These are phyloP conservation scores for Cucurbita ficifolia DNA, from an alignment of 306 rosid genomes.

Conservation along the genomic window DNA sequence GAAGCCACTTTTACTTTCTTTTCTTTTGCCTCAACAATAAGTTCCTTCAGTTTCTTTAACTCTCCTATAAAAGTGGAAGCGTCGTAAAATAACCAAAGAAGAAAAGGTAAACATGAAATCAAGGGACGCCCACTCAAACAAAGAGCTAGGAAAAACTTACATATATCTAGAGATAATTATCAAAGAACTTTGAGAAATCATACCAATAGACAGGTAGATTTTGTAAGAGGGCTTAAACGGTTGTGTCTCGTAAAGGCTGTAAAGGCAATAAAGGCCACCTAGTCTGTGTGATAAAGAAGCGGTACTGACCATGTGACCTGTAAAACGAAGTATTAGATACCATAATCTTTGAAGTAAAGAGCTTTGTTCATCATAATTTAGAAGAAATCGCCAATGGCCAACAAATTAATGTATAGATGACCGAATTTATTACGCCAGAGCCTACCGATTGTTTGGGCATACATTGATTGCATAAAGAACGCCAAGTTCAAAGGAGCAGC, in stretches of 20 bases:
- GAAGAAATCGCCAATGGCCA: background rate
- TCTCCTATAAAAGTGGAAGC: constrained; percentile 34
- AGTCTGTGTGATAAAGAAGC: constrained; percentile 40
- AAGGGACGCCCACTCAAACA: background rate
- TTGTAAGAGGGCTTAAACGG: constrained; percentile 64
- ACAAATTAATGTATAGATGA: background rate
- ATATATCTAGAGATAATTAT: background rate
- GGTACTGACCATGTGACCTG: constrained; percentile 46
- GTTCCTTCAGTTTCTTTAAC: constrained; percentile 45
- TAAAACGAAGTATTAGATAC: constrained; percentile 4
- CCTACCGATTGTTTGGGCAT: constrained; percentile 67
- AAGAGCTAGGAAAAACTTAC: background rate
- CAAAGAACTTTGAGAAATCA: background rate
- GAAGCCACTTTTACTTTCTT: constrained; percentile 26
- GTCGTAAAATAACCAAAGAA: background rate
- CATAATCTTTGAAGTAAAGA: background rate
- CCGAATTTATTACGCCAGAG: background rate
- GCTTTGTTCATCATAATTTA: background rate
- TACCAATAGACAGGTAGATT: constrained; percentile 72
- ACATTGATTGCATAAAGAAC: constrained; percentile 82
- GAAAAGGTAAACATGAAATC: background rate
- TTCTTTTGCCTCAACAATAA: constrained; percentile 44
- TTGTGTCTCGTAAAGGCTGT: constrained; percentile 75
- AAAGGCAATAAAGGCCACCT: constrained; percentile 79
- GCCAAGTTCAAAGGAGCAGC: constrained; percentile 58